Conservation (phyloP, 371 early-diverging fungal species). For the Apophysomyces variabilis region DNA sequence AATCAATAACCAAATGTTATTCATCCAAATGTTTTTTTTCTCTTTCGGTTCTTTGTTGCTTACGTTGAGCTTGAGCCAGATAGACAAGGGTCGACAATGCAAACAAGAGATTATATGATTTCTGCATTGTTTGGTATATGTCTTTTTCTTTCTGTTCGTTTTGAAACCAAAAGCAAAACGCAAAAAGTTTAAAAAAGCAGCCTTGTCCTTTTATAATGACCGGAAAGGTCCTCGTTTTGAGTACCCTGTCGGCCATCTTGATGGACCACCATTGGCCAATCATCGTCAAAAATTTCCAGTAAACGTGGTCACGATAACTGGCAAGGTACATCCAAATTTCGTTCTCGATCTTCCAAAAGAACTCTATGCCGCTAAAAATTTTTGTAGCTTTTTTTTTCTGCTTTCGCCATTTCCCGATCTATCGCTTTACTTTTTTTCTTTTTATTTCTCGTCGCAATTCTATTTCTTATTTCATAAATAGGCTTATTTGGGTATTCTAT, state of each 20-base stretch:
- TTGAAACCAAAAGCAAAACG: not conserved
- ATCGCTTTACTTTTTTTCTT: not conserved
- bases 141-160: no score
- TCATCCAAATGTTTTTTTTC: no score
- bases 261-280: conserved; percentile 10
- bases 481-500: no score
- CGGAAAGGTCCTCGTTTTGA: conserved; percentile 5
- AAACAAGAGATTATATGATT: not conserved
- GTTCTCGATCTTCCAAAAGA: conserved; percentile 2
- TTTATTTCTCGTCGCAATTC: not conserved
- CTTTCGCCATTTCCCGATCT: not conserved
- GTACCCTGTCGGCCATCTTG: not conserved
- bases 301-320: conserved; percentile 12
- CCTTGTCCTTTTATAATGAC: conserved; percentile 12
- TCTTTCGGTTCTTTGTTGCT: not conserved
- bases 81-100: not conserved
- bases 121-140: conserved; percentile 3
- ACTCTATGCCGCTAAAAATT: not conserved
- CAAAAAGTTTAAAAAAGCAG: not conserved
- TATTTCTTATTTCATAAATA: not conserved
- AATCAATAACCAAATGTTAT: no score
- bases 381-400: not conserved
- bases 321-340: conserved; percentile 14
- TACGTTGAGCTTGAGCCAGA: conserved; percentile 17
- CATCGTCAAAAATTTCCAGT: conserved; percentile 16